Base-by-base conservation (phyloP, 352 stramenopile genomes). In the Phytophthora pluvialis region DNA sequence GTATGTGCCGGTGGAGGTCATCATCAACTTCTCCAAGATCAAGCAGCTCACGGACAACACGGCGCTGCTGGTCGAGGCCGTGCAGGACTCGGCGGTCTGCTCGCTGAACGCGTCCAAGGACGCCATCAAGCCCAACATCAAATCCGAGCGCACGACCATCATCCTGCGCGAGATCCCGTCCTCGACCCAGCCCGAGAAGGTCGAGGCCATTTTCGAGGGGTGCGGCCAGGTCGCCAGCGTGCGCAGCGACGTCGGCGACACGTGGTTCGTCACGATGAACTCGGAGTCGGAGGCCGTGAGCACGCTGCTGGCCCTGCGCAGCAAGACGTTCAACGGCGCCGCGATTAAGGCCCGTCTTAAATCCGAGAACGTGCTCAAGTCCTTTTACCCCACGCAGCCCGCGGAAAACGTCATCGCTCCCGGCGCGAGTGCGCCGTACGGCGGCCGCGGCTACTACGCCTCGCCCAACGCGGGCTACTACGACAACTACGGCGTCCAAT, bases 121-220 rank as follows among this genome's bases (percentile, higher is more conserved):
- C 63, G 87, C 89, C 32, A 95, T 98, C 76, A 97, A 97, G 70
- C 90, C 92, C 40, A 97, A 95, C 73, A 87, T 97, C 63, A 97
- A 97, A 73, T 88, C 83, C 40, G 91, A 97, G 72, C 82, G 91
- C 61, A 97, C 93, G 47, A 98, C 92, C 50, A 98, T 98, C 72
- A 98, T 98, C 63, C 67, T 98, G 56, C 82, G 92, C 39, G 92
- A 98, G 62, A 97, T 98, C 65, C 86, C 91, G 52, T 97, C 90
- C 31, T 89, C 80, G 16, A 96, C 91, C 8, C 68, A 81, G 64
- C 88, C 86, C 5, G 83, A 89, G 33, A 86, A 97, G 25, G 90
- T 98, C 4, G 75, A 91, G 43, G 90, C 90, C 40, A 88, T 98
- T 56, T 98, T 98, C 49, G 67, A 86, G 1, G 88, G 73, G 31